phyloP scores from a whole-genome alignment of 2,329 filamentous ascomycete species.

The Mollisia scopiformis region DNA sequence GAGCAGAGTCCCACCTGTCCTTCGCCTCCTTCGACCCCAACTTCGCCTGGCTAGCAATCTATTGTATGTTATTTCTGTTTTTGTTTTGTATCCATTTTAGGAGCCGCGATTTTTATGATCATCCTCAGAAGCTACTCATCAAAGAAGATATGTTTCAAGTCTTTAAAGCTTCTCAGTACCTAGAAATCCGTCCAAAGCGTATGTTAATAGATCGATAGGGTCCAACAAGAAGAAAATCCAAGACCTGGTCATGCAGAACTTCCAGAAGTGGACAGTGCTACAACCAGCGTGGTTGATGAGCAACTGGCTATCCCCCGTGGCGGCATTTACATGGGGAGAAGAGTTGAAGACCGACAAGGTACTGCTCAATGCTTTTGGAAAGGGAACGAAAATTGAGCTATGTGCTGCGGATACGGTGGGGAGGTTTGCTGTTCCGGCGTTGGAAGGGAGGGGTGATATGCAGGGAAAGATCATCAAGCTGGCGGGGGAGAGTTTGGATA shows the following conservation, averaged over 20 bases:
- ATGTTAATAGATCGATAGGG: no score
- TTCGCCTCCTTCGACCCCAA: not conserved
- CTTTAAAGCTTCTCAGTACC: no score
- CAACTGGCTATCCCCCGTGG: not conserved
- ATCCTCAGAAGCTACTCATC: no score
- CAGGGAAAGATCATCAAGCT: not conserved
- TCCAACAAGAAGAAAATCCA: slow-evolving; percentile 1
- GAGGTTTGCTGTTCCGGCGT: slow-evolving; percentile 3
- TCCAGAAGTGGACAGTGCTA: slow-evolving; percentile 12
- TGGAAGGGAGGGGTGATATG: not conserved
- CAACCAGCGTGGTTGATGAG: slow-evolving; percentile 6
- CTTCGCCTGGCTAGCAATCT: not conserved
- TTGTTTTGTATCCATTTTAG: no score
- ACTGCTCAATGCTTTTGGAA: not conserved
- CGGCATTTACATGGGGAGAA: not conserved
- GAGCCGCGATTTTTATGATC: no score
- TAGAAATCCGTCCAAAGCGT: no score
- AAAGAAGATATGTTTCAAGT: no score
- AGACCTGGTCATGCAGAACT: not conserved
- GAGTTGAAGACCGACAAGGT: not conserved
- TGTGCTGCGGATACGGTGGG: slow-evolving; percentile 3
- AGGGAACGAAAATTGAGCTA: not conserved
- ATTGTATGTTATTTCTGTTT: no score
- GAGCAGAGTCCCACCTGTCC: not conserved
- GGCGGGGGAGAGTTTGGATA: not conserved